These are phyloP conservation scores for Thecaphora frezii DNA, from an alignment of 1,284 basidiomycete species.

Conservation along the genomic window DNA sequence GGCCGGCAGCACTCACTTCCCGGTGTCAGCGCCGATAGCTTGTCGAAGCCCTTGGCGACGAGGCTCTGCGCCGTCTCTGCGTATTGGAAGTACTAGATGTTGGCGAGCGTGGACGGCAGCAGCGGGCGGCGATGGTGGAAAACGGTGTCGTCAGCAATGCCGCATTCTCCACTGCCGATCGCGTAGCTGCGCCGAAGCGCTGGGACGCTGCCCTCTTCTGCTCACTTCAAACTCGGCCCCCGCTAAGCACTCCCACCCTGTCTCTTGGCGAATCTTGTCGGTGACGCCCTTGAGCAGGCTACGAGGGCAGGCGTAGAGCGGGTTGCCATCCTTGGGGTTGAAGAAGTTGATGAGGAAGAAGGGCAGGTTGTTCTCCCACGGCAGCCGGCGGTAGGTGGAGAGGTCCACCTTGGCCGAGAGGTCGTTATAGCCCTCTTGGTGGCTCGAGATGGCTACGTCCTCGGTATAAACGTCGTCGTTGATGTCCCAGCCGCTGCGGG, in stretches of 20 bases:
- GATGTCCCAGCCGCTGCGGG: slow-evolving; percentile 25
- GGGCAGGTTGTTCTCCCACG: slow-evolving; percentile 88
- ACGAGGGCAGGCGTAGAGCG: slow-evolving; percentile 80
- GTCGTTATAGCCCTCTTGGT: slow-evolving; percentile 86
- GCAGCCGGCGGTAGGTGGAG: slow-evolving; percentile 75
- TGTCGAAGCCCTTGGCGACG: slow-evolving; percentile 75
- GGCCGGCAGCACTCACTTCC: slow-evolving; percentile 70
- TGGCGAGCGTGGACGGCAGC: too few species aligned
- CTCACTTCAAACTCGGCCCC: slow-evolving; percentile 76
- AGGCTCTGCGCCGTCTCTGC: slow-evolving; percentile 75
- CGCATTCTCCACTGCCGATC: too few species aligned
- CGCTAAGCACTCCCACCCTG: slow-evolving; percentile 62
- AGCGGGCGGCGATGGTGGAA: too few species aligned
- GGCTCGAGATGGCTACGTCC: slow-evolving; percentile 87
- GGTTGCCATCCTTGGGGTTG: slow-evolving; percentile 65
- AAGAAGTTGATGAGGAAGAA: slow-evolving; percentile 87
- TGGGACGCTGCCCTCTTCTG: slow-evolving; percentile 64
- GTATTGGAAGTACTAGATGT: slow-evolving; percentile 98
- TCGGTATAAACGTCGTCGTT: slow-evolving; percentile 65
- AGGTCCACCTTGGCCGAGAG: slow-evolving; percentile 81
- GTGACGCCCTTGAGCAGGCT: slow-evolving; percentile 72
- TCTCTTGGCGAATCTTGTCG: slow-evolving; percentile 57
- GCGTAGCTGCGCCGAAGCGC: neutral
- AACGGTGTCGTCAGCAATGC: too few species aligned
- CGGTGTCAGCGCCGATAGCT: slow-evolving; percentile 77